Base-by-base conservation (phyloP, 2,329 filamentous ascomycete genomes). In the Colletotrichum tamarilloi region DNA sequence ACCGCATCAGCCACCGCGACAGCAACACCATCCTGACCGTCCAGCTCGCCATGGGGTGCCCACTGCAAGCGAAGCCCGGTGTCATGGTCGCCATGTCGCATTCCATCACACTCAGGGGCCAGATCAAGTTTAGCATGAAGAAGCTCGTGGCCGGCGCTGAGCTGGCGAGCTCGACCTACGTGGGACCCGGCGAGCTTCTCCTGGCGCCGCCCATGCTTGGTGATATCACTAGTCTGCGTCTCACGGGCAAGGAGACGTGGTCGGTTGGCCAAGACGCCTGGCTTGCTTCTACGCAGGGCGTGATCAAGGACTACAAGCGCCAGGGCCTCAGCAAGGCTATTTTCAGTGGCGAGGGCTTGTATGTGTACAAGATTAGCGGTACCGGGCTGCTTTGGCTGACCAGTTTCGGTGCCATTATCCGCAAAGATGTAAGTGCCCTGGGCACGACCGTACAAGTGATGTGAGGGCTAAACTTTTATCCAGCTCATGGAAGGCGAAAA, bases 41-140 rank as follows among this genome's bases (percentile, higher is more conserved):
- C 26, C 96, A 98, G 82, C 85, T 98, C 58, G 96, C 96, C 14
- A 93, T 97, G 81, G 95, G 95, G 2, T 97, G 94, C 78, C 96
- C 96, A 0, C 82, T 98, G 64, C 88, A 87, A 26, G 94, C 91
- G 3, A 97, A 94, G 80, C 95, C 97, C 22, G 93, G 95, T 16
- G 90, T 92, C 68, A 97, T 99, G 95, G 94, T 99, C 78, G 94
- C 94, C 79, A 99, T 98, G 97, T 95, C 94, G 2, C 93, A 94
- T 2, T 93, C 93, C 9, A 89, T 99, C 67, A 95, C 93, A 0
- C 90, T 98, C 59, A 94, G 93, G 82, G 97, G 97, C 68, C 87
- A 88, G 55, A 82, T 97, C 76, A 97, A 96, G 75, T 97, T 99
- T 82, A 93, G 91, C 72, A 87, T 97, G 84, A 98, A 98, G 85